A percentile compares a stretch with the other conserved stretches of the same genome.
Evolutionary conservation across 192 early-diverging fungal species (phyloP).

Genomic region (Funneliformis geosporum): DNA sequence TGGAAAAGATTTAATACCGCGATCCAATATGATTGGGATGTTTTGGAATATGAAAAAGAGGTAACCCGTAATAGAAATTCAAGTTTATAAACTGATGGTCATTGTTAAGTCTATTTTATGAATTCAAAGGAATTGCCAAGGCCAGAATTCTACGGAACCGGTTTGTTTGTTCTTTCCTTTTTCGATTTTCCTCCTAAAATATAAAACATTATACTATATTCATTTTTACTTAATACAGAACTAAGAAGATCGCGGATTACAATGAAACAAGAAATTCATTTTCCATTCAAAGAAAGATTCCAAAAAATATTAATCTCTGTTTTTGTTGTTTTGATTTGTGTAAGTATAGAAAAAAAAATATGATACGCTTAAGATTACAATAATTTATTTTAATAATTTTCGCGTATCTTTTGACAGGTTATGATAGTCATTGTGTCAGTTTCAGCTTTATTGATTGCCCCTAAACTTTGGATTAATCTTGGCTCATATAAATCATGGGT

Average conservation of each 20-base stretch:
- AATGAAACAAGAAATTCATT: conserved; percentile 44
- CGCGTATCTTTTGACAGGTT: conserved; percentile 23
- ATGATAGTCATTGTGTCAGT: conserved; percentile 50
- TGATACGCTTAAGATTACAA: not conserved
- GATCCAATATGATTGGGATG: conserved; percentile 59
- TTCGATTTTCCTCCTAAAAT: not conserved
- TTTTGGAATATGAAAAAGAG: conserved; percentile 46
- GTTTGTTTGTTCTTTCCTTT: not conserved
- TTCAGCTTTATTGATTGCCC: conserved; percentile 37
- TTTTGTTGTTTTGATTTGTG: conserved; percentile 45
- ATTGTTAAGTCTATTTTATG: not conserved
- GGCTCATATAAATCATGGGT: conserved; percentile 36
- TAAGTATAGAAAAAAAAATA: conserved; percentile 23
- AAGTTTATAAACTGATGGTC: not conserved
- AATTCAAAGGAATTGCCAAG: conserved; percentile 42
- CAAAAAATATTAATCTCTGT: conserved; percentile 41
- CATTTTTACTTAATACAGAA: not conserved
- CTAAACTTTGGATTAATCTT: conserved; percentile 31
- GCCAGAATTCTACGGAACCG: conserved; percentile 60
- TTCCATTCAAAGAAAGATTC: conserved; percentile 43
- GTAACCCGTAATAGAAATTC: not conserved
- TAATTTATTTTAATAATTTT: not conserved
- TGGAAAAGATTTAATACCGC: conserved; percentile 59
- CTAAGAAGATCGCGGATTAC: conserved; percentile 53
- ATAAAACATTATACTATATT: not conserved